Conservation (phyloP, 1,284 basidiomycete genomes). For the Cerrena zonata region DNA sequence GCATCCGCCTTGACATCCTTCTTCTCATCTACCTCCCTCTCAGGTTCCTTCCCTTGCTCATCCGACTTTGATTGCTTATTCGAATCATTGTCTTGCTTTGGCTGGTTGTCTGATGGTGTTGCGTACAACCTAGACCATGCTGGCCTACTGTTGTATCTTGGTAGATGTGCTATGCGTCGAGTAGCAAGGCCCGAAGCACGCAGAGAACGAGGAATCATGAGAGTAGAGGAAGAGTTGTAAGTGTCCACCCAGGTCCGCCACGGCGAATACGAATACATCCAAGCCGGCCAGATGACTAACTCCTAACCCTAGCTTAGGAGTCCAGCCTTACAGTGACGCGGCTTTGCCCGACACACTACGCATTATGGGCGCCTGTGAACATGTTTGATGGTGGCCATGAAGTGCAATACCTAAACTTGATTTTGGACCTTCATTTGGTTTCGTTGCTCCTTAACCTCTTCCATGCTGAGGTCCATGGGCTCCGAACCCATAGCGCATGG, state of each 20-base stretch:
- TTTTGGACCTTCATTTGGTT: neutral
- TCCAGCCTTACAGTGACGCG: neutral
- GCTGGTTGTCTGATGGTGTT: constrained; percentile 34
- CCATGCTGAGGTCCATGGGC: constrained; percentile 23
- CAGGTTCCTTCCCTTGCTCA: constrained; percentile 19
- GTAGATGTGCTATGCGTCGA: constrained; percentile 29
- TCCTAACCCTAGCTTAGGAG: constrained; percentile 2
- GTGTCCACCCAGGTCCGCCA: neutral
- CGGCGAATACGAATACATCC: neutral
- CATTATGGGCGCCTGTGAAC: neutral
- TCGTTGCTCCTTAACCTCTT: constrained; percentile 5
- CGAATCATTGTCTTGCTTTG: constrained; percentile 24
- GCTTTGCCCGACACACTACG: neutral
- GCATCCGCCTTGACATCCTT: constrained; percentile 26
- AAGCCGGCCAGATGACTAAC: constrained; percentile 2
- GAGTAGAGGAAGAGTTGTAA: constrained; percentile 9
- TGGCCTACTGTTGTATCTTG: constrained; percentile 22
- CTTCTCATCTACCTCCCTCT: constrained; percentile 31
- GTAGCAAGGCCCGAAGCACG: constrained; percentile 34
- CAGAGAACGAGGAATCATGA: constrained; percentile 40
- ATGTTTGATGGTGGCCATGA: neutral
- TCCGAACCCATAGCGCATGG: constrained; percentile 21
- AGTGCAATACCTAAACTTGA: neutral
- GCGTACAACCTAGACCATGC: constrained; percentile 35
- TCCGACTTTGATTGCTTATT: constrained; percentile 25